Base-by-base conservation (phyloP, 2,329 filamentous ascomycete species). In the Paracorniculantispora psalliotae region DNA sequence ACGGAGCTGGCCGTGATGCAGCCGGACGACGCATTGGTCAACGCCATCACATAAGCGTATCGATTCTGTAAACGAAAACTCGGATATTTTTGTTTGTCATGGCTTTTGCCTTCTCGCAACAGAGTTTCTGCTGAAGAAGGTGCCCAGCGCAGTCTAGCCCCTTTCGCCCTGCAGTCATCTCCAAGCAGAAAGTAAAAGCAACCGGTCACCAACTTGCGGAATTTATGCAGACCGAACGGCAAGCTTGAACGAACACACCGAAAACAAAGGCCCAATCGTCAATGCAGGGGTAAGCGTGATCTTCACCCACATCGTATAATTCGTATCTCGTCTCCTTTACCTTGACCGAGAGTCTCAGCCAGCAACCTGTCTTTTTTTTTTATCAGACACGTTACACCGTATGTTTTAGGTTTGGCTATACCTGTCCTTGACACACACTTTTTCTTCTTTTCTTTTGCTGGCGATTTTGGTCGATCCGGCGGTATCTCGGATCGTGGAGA, bases 381-480 rank as follows among this genome's bases (percentile, higher is more conserved):
- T 12, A 33, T 12, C 6, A 33, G 12, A 12, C 51, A 46, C 5
- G 41, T 56, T 56, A 56, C 53, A 56, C 41, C 53, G 43, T 28
- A 56, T 35, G 28, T 48, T 28, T 26, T 56, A 37, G 47, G 26
- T 28, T 23, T 25, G 28, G 21, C 5, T n/a, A 33, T 21, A 35
- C 28, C 33, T 23, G 15, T 50, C 23, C 13, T 46, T 26, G 39
- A 68, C 70, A 30, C 25, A 52, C 35, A 39, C 47, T 54, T 49
- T 63, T 41, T 61, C 49, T 47, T 21, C 30, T 15, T 15, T 21
- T 37, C 10, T 25, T 30, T 47, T 26, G 39, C 43, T 15, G 21
- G 23, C 25, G 30, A 33, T 33, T 54, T 39, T 21, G 3, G 23
- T 50, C 46, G 33, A 33, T 50, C 12, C 25, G 55, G 35, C 35